Evolutionary conservation across 2,329 filamentous ascomycete species (phyloP).

Genomic region (Ophiognomonia clavigignenti-juglandacearum): DNA sequence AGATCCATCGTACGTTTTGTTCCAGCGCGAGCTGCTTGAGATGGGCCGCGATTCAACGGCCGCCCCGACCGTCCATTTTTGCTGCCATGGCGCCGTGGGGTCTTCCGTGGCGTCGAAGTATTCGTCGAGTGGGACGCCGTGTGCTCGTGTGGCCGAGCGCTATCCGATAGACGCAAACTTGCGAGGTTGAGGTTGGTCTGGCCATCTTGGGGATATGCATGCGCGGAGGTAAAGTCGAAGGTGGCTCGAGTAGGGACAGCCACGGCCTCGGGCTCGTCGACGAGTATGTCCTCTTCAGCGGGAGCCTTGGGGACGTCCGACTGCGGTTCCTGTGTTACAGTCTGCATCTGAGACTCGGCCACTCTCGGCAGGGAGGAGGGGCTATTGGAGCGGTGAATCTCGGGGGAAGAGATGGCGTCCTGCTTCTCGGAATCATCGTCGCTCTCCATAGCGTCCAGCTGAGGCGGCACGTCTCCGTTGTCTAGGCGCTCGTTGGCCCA

Average conservation of each 20-base stretch:
- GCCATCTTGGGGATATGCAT: constrained; percentile 53
- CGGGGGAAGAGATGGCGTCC: constrained; percentile 55
- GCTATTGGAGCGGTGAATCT: constrained; percentile 44
- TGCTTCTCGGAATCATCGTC: constrained; percentile 63
- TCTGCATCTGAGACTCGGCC: not conserved
- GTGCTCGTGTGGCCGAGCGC: constrained; percentile 34
- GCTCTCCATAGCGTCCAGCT: constrained; percentile 30
- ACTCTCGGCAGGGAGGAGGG: constrained; percentile 29
- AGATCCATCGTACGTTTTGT: constrained; percentile 24
- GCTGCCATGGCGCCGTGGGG: not conserved
- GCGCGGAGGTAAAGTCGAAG: constrained; percentile 66
- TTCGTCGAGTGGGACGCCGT: constrained; percentile 20
- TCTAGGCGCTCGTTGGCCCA: constrained; percentile 69
- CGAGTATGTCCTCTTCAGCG: constrained; percentile 13
- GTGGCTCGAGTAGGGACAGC: constrained; percentile 51
- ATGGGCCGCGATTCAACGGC: constrained; percentile 9
- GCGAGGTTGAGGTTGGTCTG: constrained; percentile 51
- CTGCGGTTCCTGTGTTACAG: constrained; percentile 25
- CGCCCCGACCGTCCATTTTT: not conserved
- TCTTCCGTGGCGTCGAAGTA: constrained; percentile 21
- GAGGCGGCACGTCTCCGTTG: constrained; percentile 49
- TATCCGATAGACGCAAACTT: constrained; percentile 55
- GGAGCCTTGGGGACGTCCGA: constrained; percentile 30
- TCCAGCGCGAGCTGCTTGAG: constrained; percentile 17
- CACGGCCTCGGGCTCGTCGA: constrained; percentile 29